Percentiles rank a stretch among this genome's conserved stretches.
These are phyloP conservation scores for Trichoderma asperelloides DNA, from an alignment of 495 filamentous ascomycete genomes.

Conservation along the genomic window DNA sequence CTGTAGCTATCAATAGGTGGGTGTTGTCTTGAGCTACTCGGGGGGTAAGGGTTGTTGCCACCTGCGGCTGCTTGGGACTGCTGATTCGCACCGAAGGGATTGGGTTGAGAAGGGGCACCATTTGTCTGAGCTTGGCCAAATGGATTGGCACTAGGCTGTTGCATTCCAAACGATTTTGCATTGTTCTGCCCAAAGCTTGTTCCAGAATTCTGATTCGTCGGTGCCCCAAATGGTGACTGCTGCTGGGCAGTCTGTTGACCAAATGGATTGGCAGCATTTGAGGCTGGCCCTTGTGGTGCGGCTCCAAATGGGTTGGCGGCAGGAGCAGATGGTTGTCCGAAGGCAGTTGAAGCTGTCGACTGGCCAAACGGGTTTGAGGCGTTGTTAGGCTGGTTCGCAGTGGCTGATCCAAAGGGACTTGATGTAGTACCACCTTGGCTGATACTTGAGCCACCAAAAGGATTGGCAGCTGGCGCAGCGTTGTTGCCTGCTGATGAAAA, in stretches of 20 bases:
- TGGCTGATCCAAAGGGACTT: slow-evolving; percentile 18
- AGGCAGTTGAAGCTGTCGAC: slow-evolving; percentile 12
- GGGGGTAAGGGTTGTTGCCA: slow-evolving; percentile 28
- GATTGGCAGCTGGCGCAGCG: slow-evolving; percentile 8
- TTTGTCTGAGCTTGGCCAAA: slow-evolving; percentile 16
- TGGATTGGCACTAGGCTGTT: slow-evolving; percentile 14
- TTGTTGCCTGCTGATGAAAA: slow-evolving; percentile 16
- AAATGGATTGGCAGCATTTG: slow-evolving; percentile 21
- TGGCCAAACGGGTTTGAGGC: slow-evolving; percentile 15
- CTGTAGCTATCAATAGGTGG: slow-evolving; percentile 31
- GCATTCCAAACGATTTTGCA: slow-evolving; percentile 8
- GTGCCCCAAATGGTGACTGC: background rate
- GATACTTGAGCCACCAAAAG: slow-evolving; percentile 1
- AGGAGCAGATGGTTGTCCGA: slow-evolving; percentile 16
- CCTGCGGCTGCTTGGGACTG: background rate
- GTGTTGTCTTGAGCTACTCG: slow-evolving; percentile 32
- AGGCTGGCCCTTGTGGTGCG: slow-evolving; percentile 20
- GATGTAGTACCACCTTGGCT: background rate
- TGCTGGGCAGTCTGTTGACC: slow-evolving; percentile 22
- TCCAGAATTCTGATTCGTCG: background rate
- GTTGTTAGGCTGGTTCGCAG: background rate
- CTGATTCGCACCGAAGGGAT: background rate
- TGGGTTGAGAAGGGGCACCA: background rate
- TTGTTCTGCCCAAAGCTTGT: background rate
- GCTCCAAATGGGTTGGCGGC: slow-evolving; percentile 14